A percentile compares a stretch with the other conserved stretches of the same genome.
These are phyloP conservation scores for Pythium aristosporum DNA, from an alignment of 352 stramenopile genomes.

Conservation along the genomic window DNA sequence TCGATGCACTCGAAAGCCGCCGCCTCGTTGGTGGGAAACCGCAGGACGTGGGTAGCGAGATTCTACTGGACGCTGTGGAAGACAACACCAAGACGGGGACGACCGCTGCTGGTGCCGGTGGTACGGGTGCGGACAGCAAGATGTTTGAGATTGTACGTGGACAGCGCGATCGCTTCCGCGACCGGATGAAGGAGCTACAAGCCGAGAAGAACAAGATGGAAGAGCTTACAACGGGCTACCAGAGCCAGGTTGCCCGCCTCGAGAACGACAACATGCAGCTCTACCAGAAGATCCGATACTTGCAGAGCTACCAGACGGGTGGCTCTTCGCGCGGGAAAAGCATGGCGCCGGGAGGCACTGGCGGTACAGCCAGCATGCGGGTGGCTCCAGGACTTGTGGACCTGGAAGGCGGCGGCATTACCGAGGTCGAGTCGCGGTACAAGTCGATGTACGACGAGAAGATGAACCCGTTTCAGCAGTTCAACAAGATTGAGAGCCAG, in stretches of 20 bases:
- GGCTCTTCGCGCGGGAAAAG: not conserved
- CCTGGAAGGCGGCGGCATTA: conserved; percentile 19
- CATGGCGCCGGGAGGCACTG: not conserved
- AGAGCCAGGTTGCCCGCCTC: conserved; percentile 64
- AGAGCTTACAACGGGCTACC: conserved; percentile 61
- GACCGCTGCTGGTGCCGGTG: conserved; percentile 7
- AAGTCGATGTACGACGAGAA: conserved; percentile 88
- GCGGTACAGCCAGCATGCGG: conserved; percentile 14
- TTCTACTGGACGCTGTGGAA: conserved; percentile 73
- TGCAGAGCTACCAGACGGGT: conserved; percentile 71
- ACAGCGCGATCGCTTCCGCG: conserved; percentile 79
- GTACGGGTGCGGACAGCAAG: conserved; percentile 56
- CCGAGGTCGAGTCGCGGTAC: conserved; percentile 78
- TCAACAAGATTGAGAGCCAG: conserved; percentile 89
- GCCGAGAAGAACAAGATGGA: conserved; percentile 68
- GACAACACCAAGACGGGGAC: conserved; percentile 22
- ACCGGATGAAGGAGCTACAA: conserved; percentile 82
- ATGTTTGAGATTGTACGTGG: conserved; percentile 84
- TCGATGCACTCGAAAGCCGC: conserved; percentile 56
- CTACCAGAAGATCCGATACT: conserved; percentile 89
- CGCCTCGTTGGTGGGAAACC: conserved; percentile 8
- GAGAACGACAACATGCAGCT: conserved; percentile 91
- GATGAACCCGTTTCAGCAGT: conserved; percentile 91
- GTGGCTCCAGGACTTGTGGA: conserved; percentile 27
- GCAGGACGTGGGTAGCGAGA: conserved; percentile 54